These are phyloP conservation scores for Trichomonascus vanleenenianus DNA, from an alignment of 805 yeast species.

Conservation along the genomic window DNA sequence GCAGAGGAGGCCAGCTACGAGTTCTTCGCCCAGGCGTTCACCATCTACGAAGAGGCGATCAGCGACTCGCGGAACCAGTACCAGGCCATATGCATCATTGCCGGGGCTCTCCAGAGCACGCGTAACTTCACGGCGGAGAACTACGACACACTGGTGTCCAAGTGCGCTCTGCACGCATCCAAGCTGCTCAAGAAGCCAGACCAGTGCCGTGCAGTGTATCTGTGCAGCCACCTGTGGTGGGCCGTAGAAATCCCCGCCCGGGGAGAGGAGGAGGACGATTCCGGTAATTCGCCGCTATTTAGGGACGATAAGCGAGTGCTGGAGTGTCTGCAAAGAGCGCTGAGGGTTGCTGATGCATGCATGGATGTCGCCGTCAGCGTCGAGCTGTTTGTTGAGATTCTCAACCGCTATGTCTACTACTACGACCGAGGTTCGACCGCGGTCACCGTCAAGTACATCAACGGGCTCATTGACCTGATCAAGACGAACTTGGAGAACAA, in stretches of 20 bases:
- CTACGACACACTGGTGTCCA: constrained; percentile 75
- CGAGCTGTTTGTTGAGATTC: constrained; percentile 81
- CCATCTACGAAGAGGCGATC: constrained; percentile 65
- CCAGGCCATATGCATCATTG: constrained; percentile 43
- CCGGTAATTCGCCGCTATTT: constrained; percentile 23
- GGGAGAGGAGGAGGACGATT: constrained; percentile 33
- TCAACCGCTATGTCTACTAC: constrained; percentile 79
- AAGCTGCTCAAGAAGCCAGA: constrained; percentile 86
- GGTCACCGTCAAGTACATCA: constrained; percentile 67
- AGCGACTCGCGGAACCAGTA: constrained; percentile 47
- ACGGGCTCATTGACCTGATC: constrained; percentile 79
- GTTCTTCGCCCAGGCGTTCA: constrained; percentile 79
- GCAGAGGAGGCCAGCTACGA: constrained; percentile 75
- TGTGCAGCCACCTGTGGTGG: constrained; percentile 93
- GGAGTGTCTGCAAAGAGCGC: constrained; percentile 83
- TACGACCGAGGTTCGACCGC: constrained; percentile 69
- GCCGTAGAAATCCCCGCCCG: constrained; percentile 53
- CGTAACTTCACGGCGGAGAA: constrained; percentile 52
- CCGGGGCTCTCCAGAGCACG: constrained; percentile 45
- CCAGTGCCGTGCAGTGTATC: constrained; percentile 85
- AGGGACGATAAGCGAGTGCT: constrained; percentile 65
- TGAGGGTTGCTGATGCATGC: constrained; percentile 89
- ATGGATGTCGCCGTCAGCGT: constrained; percentile 70
- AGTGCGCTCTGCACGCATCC: constrained; percentile 81
- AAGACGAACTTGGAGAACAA: constrained; percentile 29